These are phyloP conservation scores for Metarhizium robertsii DNA, from an alignment of 2,329 filamentous ascomycete genomes.

Conservation along the genomic window DNA sequence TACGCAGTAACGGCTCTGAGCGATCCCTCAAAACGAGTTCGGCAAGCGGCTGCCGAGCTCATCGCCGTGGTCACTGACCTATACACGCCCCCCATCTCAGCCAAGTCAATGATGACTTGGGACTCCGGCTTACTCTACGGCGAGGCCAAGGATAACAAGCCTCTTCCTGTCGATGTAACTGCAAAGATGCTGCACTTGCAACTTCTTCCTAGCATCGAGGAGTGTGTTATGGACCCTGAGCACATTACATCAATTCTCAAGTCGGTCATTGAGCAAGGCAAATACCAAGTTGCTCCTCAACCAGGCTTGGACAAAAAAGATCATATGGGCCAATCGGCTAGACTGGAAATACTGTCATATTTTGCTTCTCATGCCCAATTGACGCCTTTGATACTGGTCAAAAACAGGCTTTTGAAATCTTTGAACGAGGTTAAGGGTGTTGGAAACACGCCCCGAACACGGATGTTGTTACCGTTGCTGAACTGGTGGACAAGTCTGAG, in stretches of 20 bases:
- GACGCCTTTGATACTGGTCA: conserved; percentile 60
- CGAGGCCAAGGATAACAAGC: conserved; percentile 32
- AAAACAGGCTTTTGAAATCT: conserved; percentile 60
- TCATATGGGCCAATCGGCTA: conserved; percentile 49
- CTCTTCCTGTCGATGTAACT: conserved; percentile 48
- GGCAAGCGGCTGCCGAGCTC: conserved; percentile 64
- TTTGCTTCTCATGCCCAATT: conserved; percentile 62
- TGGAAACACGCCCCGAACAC: conserved; percentile 58
- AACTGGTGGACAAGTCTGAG: conserved; percentile 55
- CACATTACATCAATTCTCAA: conserved; percentile 58
- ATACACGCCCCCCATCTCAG: conserved; percentile 28
- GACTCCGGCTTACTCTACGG: conserved; percentile 59
- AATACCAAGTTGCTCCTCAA: conserved; percentile 23
- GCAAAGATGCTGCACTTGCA: conserved; percentile 54
- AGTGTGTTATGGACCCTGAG: conserved; percentile 70
- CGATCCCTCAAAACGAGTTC: conserved; percentile 67
- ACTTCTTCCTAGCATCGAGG: conserved; percentile 70
- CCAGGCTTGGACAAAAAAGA: conserved; percentile 39
- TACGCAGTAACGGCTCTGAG: conserved; percentile 67
- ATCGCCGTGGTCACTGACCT: conserved; percentile 44
- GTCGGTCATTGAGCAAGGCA: conserved; percentile 29
- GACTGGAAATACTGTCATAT: conserved; percentile 59
- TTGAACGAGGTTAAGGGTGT: conserved; percentile 67
- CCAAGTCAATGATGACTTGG: conserved; percentile 43
- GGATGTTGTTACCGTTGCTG: conserved; percentile 67